Conservation (phyloP, 2,329 filamentous ascomycete genomes). For the Ustulina deusta region DNA sequence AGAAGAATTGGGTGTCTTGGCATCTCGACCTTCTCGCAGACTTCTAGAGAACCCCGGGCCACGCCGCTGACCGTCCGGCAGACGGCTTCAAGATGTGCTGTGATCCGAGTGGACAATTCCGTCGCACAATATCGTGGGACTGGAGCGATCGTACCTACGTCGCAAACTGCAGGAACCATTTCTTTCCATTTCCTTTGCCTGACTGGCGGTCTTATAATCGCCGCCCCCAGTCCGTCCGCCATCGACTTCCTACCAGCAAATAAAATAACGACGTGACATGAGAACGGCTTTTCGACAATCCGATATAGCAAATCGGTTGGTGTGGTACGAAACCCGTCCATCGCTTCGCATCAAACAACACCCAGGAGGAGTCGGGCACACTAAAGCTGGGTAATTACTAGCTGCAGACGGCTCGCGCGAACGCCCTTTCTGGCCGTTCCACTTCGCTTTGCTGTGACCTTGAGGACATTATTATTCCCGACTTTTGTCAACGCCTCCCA, state of each 20-base stretch:
- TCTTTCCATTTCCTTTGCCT: neutral
- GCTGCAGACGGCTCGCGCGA: too few species aligned
- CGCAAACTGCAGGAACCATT: constrained; percentile 12
- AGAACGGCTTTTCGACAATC: neutral
- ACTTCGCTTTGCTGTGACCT: neutral
- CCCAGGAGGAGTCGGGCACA: neutral
- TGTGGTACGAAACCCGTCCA: neutral
- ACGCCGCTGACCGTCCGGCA: constrained; percentile 46
- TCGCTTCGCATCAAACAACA: neutral
- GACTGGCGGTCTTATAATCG: neutral
- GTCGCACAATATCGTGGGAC: constrained; percentile 28
- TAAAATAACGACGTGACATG: neutral
- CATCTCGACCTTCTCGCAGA: neutral
- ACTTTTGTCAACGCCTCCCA: neutral
- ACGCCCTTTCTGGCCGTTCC: constrained; percentile 2
- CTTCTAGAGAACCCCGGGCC: constrained; percentile 33
- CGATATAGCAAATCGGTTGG: constrained; percentile 10
- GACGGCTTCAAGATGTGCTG: constrained; percentile 38
- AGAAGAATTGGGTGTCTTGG: too few species aligned
- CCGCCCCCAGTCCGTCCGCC: neutral
- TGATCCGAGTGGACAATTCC: constrained; percentile 41
- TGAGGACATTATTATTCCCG: neutral
- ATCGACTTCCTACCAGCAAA: neutral
- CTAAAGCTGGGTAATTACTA: neutral
- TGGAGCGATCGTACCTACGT: constrained; percentile 1